A percentile compares a stretch with the other conserved stretches of the same genome.
Conservation (phyloP, 257 asterid genomes). For the Anisodus tanguticus region DNA sequence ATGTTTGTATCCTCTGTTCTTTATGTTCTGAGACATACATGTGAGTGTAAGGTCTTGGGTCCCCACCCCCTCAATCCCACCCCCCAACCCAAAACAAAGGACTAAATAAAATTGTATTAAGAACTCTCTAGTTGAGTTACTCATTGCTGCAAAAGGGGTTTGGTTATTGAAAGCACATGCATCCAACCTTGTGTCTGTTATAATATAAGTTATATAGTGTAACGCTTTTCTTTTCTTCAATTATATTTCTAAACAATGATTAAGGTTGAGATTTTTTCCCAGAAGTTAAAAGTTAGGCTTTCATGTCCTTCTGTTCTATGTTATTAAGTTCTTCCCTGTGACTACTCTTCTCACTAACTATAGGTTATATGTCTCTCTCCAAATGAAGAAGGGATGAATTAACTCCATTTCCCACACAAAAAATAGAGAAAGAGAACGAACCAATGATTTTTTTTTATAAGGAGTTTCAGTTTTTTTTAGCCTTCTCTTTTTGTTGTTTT, state of each 20-base stretch:
- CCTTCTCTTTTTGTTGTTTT: neutral
- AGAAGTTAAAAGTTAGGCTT: conserved; percentile 5
- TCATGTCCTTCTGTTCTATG: neutral
- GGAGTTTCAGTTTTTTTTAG: no score
- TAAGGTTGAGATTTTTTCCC: conserved; percentile 7
- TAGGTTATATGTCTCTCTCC: neutral
- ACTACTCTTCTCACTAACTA: conserved; percentile 15
- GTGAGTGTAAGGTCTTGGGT: conserved; percentile 22
- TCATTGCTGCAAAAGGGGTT: conserved; percentile 25
- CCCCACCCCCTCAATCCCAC: neutral
- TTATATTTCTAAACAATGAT: neutral
- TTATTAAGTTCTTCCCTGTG: neutral
- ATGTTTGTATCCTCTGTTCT: no score
- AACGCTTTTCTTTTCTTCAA: neutral
- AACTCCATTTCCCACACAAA: neutral
- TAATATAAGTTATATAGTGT: neutral
- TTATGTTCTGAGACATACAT: neutral
- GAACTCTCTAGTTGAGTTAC: conserved; percentile 13
- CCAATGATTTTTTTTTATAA: no score
- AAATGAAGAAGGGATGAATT: neutral
- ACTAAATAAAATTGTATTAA: neutral
- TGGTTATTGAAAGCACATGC: conserved; percentile 25
- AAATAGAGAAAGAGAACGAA: neutral
- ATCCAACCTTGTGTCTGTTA: conserved; percentile 21
- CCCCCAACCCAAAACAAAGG: neutral